phyloP scores from a whole-genome alignment of 768 basidiomycete genomes.

The Russula griseocarnosa region DNA sequence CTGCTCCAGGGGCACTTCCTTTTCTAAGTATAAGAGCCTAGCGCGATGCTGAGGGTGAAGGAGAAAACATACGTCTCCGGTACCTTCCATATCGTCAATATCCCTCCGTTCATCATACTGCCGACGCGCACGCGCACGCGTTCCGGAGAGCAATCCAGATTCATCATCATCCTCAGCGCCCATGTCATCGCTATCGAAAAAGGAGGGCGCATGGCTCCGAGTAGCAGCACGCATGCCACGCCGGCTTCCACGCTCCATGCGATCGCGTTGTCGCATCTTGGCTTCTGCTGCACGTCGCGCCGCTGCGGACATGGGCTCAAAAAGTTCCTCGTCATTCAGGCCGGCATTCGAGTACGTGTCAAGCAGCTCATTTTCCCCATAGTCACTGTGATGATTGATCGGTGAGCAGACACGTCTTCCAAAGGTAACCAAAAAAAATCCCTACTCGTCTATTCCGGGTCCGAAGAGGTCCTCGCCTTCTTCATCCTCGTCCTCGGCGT shows the following conservation, averaged over 20 bases:
- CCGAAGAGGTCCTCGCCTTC: constrained; percentile 93
- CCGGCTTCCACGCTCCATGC: constrained; percentile 60
- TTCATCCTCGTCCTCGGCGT: constrained; percentile 71
- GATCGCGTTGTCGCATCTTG: constrained; percentile 86
- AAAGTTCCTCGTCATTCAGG: constrained; percentile 76
- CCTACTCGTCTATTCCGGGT: constrained; percentile 70
- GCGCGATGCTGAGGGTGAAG: not conserved
- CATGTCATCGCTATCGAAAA: constrained; percentile 80
- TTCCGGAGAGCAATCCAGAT: constrained; percentile 60
- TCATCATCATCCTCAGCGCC: constrained; percentile 63
- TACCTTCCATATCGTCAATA: constrained; percentile 84
- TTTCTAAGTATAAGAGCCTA: constrained; percentile 14
- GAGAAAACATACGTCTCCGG: constrained; percentile 66
- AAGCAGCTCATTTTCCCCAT: constrained; percentile 73
- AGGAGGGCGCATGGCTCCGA: constrained; percentile 79
- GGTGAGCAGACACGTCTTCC: constrained; percentile 10
- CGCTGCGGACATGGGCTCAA: constrained; percentile 60
- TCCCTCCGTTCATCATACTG: constrained; percentile 93
- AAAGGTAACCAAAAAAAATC: constrained; percentile 2
- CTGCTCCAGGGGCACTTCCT: constrained; percentile 95
- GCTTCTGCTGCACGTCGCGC: constrained; percentile 80
- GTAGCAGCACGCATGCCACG: constrained; percentile 71
- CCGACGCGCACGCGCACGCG: constrained; percentile 78
- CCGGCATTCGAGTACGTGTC: constrained; percentile 87
- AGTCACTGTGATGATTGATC: constrained; percentile 54